Conservation (phyloP, 441 rosid species). For the Corymbia calophylla region DNA sequence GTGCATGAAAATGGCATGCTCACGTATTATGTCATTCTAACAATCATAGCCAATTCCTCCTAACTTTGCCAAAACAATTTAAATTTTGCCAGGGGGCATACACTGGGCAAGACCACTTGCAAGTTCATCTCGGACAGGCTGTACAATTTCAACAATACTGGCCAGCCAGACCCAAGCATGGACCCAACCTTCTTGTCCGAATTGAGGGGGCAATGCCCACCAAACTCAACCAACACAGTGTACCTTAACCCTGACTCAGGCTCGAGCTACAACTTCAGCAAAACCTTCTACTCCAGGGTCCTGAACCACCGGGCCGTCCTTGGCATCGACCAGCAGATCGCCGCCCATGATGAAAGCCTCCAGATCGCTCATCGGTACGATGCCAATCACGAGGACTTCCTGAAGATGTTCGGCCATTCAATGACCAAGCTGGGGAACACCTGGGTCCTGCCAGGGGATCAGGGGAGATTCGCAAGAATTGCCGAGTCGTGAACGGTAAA, state of each 20-base stretch:
- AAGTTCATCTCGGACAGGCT: constrained; percentile 45
- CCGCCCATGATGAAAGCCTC: constrained; percentile 29
- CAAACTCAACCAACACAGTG: constrained; percentile 35
- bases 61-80: not conserved
- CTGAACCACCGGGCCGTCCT: constrained; percentile 40
- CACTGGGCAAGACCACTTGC: constrained; percentile 60
- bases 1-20: not conserved
- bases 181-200: constrained; percentile 23
- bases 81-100: constrained; percentile 49
- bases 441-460: constrained; percentile 42
- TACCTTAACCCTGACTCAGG: constrained; percentile 55
- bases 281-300: constrained; percentile 47
- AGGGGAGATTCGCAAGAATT: constrained; percentile 51
- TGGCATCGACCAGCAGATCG: constrained; percentile 69
- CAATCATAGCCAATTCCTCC: not conserved
- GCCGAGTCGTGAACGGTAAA: constrained; percentile 20
- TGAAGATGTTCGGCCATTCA: constrained; percentile 54
- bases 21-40: too few species aligned
- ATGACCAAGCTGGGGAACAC: constrained; percentile 65
- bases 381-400: constrained; percentile 47
- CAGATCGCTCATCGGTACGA: constrained; percentile 44
- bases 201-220: constrained; percentile 55
- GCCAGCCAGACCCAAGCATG: constrained; percentile 52
- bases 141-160: constrained; percentile 60
- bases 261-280: constrained; percentile 31